Conservation (phyloP, 1,284 basidiomycete genomes). For the Ganoderma sinense region DNA sequence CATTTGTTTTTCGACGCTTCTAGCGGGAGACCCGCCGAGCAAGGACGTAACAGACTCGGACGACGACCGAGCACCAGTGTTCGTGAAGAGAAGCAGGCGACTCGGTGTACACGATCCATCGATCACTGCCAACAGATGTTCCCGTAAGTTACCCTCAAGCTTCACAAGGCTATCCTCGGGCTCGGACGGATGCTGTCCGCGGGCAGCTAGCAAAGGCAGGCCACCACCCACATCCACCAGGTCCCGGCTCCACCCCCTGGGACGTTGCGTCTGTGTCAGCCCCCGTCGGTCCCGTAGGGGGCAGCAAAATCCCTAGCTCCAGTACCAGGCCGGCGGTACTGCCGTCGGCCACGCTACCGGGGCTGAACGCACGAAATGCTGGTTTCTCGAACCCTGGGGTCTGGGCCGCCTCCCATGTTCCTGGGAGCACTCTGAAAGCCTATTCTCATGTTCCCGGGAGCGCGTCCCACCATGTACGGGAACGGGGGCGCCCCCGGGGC, state of each 20-base stretch:
- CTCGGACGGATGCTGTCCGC: neutral
- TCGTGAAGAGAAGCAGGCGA: neutral
- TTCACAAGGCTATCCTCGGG: neutral
- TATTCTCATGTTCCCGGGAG: constrained; percentile 17
- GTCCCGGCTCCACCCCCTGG: neutral
- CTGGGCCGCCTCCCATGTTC: constrained; percentile 6
- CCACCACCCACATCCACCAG: neutral
- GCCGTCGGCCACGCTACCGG: neutral
- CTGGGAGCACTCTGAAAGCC: constrained; percentile 12
- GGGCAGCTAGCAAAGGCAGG: neutral
- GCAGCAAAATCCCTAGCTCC: neutral
- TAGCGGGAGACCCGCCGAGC: neutral
- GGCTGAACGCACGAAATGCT: neutral
- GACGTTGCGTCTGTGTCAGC: neutral
- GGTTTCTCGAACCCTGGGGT: neutral
- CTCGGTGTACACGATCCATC: neutral
- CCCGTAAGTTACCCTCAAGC: neutral
- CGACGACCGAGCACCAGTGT: neutral
- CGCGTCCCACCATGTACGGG: neutral
- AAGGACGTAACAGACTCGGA: neutral
- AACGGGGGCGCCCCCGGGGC: neutral
- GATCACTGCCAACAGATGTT: neutral
- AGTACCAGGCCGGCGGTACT: neutral
- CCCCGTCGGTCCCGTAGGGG: constrained; percentile 2
- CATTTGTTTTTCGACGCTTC: neutral